Evolutionary conservation across 179 eudicot species (phyloP), one percentile per base, ranked within the genome.

Genomic region (Beta corolliflora): DNA sequence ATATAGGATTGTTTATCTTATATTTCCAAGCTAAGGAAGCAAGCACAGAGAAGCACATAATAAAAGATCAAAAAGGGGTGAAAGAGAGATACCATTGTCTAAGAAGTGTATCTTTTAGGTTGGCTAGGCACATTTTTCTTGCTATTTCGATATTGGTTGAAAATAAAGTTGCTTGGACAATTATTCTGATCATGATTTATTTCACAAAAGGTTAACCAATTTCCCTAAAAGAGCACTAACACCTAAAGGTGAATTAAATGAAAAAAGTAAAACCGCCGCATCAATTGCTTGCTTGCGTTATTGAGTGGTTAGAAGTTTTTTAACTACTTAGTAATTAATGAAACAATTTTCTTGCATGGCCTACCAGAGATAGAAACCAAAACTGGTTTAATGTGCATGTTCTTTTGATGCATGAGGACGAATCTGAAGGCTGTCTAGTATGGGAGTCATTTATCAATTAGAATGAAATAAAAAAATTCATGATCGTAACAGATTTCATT

Each of bases 151-250:
- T 63, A 29, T 63, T 29, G 73, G 73, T 73, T 48, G 18, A 41
- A 60, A 72, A 80, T 29, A 80, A 79, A 74, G 54, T 73, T 1
- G 53, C 1, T 61, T 73, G 70, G 73, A 73, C 45, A 73, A 80
- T 52, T 73, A 71, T 64, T 71, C 65, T 73, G 7, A 44, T 70
- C 13, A 75, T 58, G 77, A 73, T 63, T 60, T 73, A 48, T 21
- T 73, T 31, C 18, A 36, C n/a, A 58, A 79, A 72, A n/a, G 10
- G 44, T 53, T 36, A 71, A 78, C 29, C 65, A 73, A 54, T 29
- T 73, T 73, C 46, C 55, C 21, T 56, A 36, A 36, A 55, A 15
- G 41, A 46, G 56, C 44, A 75, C 54, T n/a, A n/a, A n/a, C 48
- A 56, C 7, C 29, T 55, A 31, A 56, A 53, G 63, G 77, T 71